phyloP scores from a whole-genome alignment of 208 protist genomes.

The Leptomonas pyrrhocoris region DNA sequence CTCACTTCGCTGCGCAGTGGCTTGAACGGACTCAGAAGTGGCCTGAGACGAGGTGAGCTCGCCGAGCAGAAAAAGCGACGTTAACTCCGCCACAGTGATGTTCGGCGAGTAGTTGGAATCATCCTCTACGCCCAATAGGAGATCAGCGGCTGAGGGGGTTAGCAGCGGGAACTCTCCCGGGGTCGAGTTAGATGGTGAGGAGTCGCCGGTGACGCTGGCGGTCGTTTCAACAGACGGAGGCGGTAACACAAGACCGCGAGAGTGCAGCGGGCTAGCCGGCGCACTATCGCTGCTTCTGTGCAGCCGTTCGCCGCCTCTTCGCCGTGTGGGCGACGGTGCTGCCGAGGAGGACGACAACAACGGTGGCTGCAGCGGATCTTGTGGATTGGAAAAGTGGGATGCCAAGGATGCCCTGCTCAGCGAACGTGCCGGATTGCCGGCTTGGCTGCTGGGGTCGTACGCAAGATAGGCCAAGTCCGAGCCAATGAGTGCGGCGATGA shows the following conservation, averaged over 20 bases:
- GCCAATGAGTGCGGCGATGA: slow-evolving; percentile 34
- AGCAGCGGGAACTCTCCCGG: background rate
- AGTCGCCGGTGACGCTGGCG: background rate
- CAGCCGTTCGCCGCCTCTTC: background rate
- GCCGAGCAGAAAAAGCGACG: slow-evolving; percentile 15
- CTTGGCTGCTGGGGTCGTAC: background rate
- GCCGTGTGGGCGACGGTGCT: background rate
- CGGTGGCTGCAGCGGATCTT: slow-evolving; percentile 15
- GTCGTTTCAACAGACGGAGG: background rate
- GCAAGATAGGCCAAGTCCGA: slow-evolving; percentile 35
- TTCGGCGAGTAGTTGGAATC: slow-evolving; percentile 8
- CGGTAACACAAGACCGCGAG: background rate
- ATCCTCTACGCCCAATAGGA: too few relatives aligned
- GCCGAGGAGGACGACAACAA: background rate
- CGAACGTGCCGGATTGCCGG: background rate
- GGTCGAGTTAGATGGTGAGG: background rate
- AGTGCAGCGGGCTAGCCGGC: background rate
- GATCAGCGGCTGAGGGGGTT: background rate
- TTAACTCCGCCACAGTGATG: slow-evolving; percentile 16
- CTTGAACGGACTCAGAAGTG: slow-evolving; percentile 1
- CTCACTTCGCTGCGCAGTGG: background rate
- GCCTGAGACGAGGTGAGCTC: slow-evolving; percentile 4
- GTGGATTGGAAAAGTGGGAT: background rate
- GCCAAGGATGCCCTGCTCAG: background rate
- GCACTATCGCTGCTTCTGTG: background rate